phyloP scores from a whole-genome alignment of 2,329 filamentous ascomycete species.

The Colletotrichum sansevieriae region DNA sequence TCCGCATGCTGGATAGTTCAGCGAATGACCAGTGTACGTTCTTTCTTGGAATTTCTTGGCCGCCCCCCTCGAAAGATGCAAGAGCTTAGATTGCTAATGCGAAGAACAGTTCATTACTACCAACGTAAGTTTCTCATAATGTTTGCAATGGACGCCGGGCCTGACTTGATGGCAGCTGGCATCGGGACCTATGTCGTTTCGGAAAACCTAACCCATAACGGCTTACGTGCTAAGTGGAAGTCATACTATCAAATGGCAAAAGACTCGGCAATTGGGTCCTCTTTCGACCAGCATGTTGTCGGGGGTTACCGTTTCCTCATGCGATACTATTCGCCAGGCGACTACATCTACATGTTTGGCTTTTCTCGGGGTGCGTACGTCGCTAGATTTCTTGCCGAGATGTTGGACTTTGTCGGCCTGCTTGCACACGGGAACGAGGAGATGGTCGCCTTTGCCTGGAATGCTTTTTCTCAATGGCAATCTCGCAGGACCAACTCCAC shows the following conservation, averaged over 20 bases:
- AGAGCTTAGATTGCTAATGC: slow-evolving; percentile 2
- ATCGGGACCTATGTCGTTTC: slow-evolving; percentile 81
- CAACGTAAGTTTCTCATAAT: slow-evolving; percentile 61
- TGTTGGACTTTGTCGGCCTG: slow-evolving; percentile 86
- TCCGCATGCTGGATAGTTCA: slow-evolving; percentile 75
- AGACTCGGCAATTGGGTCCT: slow-evolving; percentile 83
- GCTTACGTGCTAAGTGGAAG: slow-evolving; percentile 67
- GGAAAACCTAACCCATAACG: slow-evolving; percentile 69
- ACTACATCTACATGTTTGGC: slow-evolving; percentile 79
- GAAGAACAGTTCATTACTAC: slow-evolving; percentile 67
- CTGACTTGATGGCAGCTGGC: slow-evolving; percentile 59
- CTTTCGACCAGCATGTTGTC: slow-evolving; percentile 86
- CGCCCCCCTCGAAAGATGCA: too few species aligned
- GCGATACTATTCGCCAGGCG: slow-evolving; percentile 75
- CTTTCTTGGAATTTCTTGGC: too few species aligned
- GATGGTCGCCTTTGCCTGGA: slow-evolving; percentile 87
- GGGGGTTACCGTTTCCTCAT: slow-evolving; percentile 85
- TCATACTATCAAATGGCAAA: slow-evolving; percentile 81
- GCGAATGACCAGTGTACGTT: slow-evolving; percentile 68
- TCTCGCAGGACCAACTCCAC: slow-evolving; percentile 60
- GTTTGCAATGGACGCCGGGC: too few species aligned
- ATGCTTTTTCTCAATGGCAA: slow-evolving; percentile 82
- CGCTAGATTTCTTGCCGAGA: slow-evolving; percentile 82
- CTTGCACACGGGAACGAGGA: slow-evolving; percentile 87
- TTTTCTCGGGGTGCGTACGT: slow-evolving; percentile 82